These are phyloP conservation scores for Amauroascus verrucosus DNA, from an alignment of 2,329 filamentous ascomycete species.

Conservation along the genomic window DNA sequence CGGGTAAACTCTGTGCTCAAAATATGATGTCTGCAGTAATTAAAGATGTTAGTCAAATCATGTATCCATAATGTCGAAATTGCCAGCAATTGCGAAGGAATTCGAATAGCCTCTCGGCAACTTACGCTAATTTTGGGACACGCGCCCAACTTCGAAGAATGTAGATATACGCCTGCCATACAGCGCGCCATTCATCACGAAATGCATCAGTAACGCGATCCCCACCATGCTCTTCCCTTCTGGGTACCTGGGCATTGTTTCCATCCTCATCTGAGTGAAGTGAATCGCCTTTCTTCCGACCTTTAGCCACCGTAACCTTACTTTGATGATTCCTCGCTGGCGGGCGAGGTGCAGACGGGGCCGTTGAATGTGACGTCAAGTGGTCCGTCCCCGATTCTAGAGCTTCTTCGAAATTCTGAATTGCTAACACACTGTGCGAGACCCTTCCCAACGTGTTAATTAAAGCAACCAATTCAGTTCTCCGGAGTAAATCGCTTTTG, in stretches of 20 bases:
- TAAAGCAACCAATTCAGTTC: constrained; percentile 86
- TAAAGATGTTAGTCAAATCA: constrained; percentile 1
- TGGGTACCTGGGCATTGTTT: constrained; percentile 35
- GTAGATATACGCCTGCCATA: constrained; percentile 54
- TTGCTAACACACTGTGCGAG: constrained; percentile 64
- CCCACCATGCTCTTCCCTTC: constrained; percentile 19
- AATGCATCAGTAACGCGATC: constrained; percentile 48
- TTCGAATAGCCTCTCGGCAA: constrained; percentile 20
- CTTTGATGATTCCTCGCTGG: not conserved
- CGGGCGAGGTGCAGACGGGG: not conserved
- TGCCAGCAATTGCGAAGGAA: not conserved
- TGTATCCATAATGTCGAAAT: not conserved
- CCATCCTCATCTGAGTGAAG: not conserved
- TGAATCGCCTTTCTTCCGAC: constrained; percentile 24
- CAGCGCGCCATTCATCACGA: constrained; percentile 51
- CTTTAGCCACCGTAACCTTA: not conserved
- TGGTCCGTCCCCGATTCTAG: constrained; percentile 28
- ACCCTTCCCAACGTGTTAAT: constrained; percentile 90
- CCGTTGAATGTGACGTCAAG: constrained; percentile 9
- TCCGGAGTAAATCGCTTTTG: constrained; percentile 59
- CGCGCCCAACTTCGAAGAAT: constrained; percentile 61
- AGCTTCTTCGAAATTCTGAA: constrained; percentile 58
- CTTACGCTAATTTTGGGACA: constrained; percentile 61
- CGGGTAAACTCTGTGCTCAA: constrained; percentile 44
- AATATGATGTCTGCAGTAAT: constrained; percentile 40